Percentiles rank a stretch among this genome's conserved stretches.
Conservation (phyloP, 441 rosid species). For the Metrosideros polymorpha region DNA sequence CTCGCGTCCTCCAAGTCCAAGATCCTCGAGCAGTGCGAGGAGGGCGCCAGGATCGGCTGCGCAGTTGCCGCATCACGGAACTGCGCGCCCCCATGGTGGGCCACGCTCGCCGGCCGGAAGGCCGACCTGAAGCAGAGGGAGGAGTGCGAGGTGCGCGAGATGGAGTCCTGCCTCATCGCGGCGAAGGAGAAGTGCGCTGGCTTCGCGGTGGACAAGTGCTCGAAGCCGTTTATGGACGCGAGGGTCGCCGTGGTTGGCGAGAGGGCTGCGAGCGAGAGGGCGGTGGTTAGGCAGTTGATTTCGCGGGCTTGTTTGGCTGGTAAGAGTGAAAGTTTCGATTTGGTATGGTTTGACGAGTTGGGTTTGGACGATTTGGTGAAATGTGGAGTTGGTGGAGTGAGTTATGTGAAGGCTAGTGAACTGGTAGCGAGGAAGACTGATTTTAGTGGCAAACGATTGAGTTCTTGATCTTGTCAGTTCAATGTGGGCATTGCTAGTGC, state of each 20-base stretch:
- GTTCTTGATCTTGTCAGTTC: background rate
- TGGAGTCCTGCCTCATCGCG: conserved; percentile 40
- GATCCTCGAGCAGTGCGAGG: conserved; percentile 53
- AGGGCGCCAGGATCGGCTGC: conserved; percentile 67
- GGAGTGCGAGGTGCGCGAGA: conserved; percentile 50
- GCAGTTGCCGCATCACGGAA: conserved; percentile 53
- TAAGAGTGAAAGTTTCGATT: background rate
- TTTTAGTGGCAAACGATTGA: background rate
- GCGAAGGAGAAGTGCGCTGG: conserved; percentile 50
- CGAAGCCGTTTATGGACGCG: conserved; percentile 36
- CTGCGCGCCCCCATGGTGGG: conserved; percentile 77
- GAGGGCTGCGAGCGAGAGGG: conserved; percentile 7
- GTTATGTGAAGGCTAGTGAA: conserved; percentile 3
- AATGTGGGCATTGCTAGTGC: background rate
- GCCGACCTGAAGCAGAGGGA: conserved; percentile 42
- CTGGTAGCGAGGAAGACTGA: background rate
- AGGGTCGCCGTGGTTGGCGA: conserved; percentile 27
- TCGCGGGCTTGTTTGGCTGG: background rate
- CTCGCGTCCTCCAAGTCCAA: conserved; percentile 31
- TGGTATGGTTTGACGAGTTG: background rate
- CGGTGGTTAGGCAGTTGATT: conserved; percentile 1
- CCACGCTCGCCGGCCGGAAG: conserved; percentile 11
- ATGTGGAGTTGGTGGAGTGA: background rate
- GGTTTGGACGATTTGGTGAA: background rate
- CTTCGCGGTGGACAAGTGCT: conserved; percentile 47